These are phyloP conservation scores for Calocybe cyanea DNA, from an alignment of 768 basidiomycete genomes.

Conservation along the genomic window DNA sequence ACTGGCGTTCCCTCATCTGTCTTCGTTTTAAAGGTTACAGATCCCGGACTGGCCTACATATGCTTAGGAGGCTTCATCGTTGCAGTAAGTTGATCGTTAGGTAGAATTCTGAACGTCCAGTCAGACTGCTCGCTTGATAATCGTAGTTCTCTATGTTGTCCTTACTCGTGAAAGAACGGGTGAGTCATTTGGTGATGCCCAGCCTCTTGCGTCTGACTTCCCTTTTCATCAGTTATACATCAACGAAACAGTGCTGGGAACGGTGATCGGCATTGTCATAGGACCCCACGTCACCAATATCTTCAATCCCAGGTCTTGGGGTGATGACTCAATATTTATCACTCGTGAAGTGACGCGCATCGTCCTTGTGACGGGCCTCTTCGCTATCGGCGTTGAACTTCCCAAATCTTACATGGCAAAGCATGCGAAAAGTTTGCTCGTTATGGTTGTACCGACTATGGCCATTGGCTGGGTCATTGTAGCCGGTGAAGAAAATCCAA, in stretches of 20 bases:
- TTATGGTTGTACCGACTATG: constrained; percentile 82
- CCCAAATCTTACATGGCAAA: constrained; percentile 80
- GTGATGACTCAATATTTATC: constrained; percentile 34
- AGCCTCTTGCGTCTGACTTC: not conserved
- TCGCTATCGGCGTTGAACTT: constrained; percentile 93
- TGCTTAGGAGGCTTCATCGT: constrained; percentile 50
- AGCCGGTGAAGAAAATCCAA: constrained; percentile 48
- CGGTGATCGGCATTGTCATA: constrained; percentile 58
- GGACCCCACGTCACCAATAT: constrained; percentile 70
- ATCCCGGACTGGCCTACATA: constrained; percentile 54
- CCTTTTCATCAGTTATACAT: constrained; percentile 58
- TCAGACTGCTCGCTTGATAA: not conserved
- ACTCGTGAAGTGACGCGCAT: constrained; percentile 47
- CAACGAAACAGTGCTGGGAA: constrained; percentile 93
- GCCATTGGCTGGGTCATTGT: constrained; percentile 80
- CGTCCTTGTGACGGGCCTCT: constrained; percentile 88
- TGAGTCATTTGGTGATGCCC: constrained; percentile 19
- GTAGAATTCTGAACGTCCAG: too few species aligned
- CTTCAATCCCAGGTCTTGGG: constrained; percentile 81
- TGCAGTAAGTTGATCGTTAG: constrained; percentile 14
- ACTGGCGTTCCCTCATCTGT: constrained; percentile 6
- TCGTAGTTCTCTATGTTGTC: constrained; percentile 82
- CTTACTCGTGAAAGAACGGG: constrained; percentile 78
- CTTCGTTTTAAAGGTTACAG: constrained; percentile 40
- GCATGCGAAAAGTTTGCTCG: constrained; percentile 66